Percentiles rank a stretch among this genome's conserved stretches.
Conservation (phyloP, 2,329 filamentous ascomycete genomes). For the Aspergillus intermedius region DNA sequence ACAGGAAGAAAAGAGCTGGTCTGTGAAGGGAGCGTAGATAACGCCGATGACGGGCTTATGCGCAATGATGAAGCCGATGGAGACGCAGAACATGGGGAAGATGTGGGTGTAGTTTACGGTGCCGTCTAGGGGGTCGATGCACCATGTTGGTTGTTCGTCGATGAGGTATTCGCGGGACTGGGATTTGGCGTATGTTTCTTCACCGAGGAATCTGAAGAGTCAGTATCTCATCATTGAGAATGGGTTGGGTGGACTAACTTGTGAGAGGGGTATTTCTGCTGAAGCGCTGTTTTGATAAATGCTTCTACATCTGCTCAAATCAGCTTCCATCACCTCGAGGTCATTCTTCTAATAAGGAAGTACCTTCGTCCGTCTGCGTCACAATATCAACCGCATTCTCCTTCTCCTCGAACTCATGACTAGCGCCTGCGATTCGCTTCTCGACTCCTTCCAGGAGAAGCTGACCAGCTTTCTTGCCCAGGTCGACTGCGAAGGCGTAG, state of each 20-base stretch:
- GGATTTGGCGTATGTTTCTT: slow-evolving; percentile 68
- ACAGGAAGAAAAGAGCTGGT: slow-evolving; percentile 64
- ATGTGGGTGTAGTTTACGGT: slow-evolving; percentile 74
- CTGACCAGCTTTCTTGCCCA: slow-evolving; percentile 63
- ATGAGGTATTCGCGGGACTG: slow-evolving; percentile 63
- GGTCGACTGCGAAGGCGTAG: slow-evolving; percentile 63
- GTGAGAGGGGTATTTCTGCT: slow-evolving; percentile 57
- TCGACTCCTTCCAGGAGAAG: slow-evolving; percentile 61
- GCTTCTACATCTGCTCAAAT: slow-evolving; percentile 59
- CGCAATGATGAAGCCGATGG: slow-evolving; percentile 61
- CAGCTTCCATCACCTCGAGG: neutral
- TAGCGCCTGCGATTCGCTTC: slow-evolving; percentile 43
- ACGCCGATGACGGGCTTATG: slow-evolving; percentile 60
- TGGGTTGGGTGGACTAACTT: slow-evolving; percentile 43
- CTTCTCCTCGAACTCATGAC: slow-evolving; percentile 54
- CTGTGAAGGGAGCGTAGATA: slow-evolving; percentile 64
- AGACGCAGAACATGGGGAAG: slow-evolving; percentile 76
- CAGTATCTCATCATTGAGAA: neutral
- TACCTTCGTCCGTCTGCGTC: slow-evolving; percentile 68
- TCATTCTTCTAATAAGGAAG: neutral
- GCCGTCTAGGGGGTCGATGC: slow-evolving; percentile 70
- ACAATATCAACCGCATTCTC: slow-evolving; percentile 71
- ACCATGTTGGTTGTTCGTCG: slow-evolving; percentile 60
- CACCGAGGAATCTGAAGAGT: slow-evolving; percentile 61
- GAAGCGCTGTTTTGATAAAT: slow-evolving; percentile 59